Conservation (phyloP, 179 eudicot genomes). For the Gypsophila paniculata region DNA sequence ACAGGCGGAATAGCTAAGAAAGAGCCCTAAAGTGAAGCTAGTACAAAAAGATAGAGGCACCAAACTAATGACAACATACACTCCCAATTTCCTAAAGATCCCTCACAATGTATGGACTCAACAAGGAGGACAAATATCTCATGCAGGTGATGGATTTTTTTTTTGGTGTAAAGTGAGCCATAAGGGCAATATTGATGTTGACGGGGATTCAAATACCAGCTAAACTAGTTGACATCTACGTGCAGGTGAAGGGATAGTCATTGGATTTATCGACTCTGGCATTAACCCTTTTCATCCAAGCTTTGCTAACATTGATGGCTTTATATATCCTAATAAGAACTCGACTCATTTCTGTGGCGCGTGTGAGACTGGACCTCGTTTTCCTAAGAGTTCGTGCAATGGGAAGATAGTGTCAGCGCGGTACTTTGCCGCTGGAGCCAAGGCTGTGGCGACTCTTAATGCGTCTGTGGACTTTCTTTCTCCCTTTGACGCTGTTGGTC, state of each 20-base stretch:
- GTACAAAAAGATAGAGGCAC: conserved; percentile 69
- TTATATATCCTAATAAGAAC: background rate
- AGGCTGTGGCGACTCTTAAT: conserved; percentile 41
- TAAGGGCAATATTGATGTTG: too few relatives aligned
- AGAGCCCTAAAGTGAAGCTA: conserved; percentile 49
- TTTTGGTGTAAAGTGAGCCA: too few relatives aligned
- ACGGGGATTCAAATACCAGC: too few relatives aligned
- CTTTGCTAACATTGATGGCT: conserved; percentile 23
- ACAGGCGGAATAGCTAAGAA: conserved; percentile 51
- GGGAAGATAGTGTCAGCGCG: conserved; percentile 47
- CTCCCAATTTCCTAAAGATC: conserved; percentile 24
- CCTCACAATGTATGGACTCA: conserved; percentile 27
- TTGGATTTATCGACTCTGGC: conserved; percentile 43
- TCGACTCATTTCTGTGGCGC: conserved; percentile 24
- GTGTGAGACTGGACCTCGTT: conserved; percentile 39
- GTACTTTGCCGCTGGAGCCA: conserved; percentile 45
- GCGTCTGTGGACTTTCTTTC: conserved; percentile 40
- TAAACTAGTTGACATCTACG: background rate
- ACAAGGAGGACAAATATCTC: conserved; percentile 13
- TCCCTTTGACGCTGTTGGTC: conserved; percentile 52
- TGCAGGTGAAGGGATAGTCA: conserved; percentile 41
- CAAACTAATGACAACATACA: conserved; percentile 60
- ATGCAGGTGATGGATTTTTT: too few relatives aligned
- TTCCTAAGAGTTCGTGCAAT: conserved; percentile 38
- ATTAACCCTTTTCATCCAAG: conserved; percentile 46